phyloP scores from a whole-genome alignment of 2,329 filamentous ascomycete species.

The Fusarium heterosporum region DNA sequence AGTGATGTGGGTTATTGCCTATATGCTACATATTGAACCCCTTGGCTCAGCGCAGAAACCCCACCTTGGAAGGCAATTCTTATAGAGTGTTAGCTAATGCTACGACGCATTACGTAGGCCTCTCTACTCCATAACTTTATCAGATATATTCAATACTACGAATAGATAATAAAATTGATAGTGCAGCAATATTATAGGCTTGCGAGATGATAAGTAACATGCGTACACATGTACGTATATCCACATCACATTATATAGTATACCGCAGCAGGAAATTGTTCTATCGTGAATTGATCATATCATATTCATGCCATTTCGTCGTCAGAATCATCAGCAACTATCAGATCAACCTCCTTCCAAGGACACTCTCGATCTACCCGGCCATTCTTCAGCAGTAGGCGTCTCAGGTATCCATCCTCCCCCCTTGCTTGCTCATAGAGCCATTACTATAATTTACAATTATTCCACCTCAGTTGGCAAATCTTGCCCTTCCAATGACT shows the following conservation, averaged over 20 bases:
- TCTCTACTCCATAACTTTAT: conserved; percentile 1
- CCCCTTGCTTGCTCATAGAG: conserved; percentile 28
- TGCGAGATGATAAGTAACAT: not conserved
- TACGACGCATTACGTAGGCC: conserved; percentile 12
- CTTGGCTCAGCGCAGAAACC: conserved; percentile 1
- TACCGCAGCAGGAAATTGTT: not conserved
- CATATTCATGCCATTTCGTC: conserved; percentile 52
- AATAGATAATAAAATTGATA: conserved; percentile 6
- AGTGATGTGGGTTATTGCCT: not conserved
- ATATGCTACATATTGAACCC: not conserved
- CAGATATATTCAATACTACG: not conserved
- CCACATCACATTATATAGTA: not conserved
- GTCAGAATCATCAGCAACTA: conserved; percentile 48
- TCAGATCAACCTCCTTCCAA: conserved; percentile 43
- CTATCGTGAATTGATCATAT: conserved; percentile 48
- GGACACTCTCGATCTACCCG: conserved; percentile 17
- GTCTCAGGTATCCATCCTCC: conserved; percentile 24
- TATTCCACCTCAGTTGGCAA: conserved; percentile 30
- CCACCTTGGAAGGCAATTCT: conserved; percentile 17
- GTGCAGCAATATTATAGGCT: not conserved
- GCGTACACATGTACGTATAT: not conserved
- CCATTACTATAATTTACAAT: conserved; percentile 48
- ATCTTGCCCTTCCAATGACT: conserved; percentile 29
- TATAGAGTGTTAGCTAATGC: not conserved
- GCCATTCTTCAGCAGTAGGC: conserved; percentile 18